phyloP scores from a whole-genome alignment of 2,329 filamentous ascomycete species.

The Aspergillus novoparasiticus region DNA sequence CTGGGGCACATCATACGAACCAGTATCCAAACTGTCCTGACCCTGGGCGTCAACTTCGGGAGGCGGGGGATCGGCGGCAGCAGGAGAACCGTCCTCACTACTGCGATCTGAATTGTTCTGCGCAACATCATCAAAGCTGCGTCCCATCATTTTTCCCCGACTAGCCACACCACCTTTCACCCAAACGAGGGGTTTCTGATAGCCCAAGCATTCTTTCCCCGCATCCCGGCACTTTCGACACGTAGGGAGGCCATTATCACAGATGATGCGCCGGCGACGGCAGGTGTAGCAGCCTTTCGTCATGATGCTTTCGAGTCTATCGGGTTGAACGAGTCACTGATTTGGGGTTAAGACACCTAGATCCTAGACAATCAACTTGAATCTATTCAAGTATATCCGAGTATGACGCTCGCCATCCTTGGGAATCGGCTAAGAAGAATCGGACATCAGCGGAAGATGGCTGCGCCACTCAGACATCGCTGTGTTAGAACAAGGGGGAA shows the following conservation, averaged over 20 bases:
- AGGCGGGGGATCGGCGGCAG: neutral
- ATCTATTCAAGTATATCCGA: slow-evolving; percentile 17
- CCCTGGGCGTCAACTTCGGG: neutral
- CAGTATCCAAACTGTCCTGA: slow-evolving; percentile 16
- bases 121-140: slow-evolving; percentile 48
- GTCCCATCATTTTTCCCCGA: slow-evolving; percentile 56
- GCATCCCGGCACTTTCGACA: slow-evolving; percentile 47
- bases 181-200: slow-evolving; percentile 47
- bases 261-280: slow-evolving; percentile 47
- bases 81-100: neutral
- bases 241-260: slow-evolving; percentile 45
- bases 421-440: slow-evolving; percentile 9
- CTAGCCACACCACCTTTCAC: slow-evolving; percentile 47
- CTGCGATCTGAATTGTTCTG: slow-evolving; percentile 1
- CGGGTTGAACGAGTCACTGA: neutral
- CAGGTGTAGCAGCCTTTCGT: slow-evolving; percentile 48
- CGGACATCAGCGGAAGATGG: neutral
- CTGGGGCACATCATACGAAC: neutral
- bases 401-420: slow-evolving; percentile 25
- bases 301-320: slow-evolving; percentile 27
- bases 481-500: neutral
- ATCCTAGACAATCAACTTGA: slow-evolving; percentile 8
- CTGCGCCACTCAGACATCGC: slow-evolving; percentile 1
- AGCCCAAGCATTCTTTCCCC: slow-evolving; percentile 48
- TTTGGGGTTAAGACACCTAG: neutral